Evolutionary conservation across 495 filamentous ascomycete species (phyloP), one percentile per base, ranked within the genome.

Genomic region (Astrothelium macrocarpum): DNA sequence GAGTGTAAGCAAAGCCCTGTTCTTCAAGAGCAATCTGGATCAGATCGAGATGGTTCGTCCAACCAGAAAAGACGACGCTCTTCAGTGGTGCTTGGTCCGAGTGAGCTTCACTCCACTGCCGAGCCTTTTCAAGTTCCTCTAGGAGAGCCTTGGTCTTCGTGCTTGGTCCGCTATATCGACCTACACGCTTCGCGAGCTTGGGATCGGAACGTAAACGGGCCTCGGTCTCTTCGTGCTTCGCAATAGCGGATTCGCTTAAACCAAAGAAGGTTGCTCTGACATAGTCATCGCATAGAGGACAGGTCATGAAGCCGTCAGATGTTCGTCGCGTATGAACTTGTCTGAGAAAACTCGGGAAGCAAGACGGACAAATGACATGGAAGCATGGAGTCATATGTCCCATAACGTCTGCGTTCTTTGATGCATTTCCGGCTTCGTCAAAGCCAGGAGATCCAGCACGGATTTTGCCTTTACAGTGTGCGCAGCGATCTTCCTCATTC

Each of bases 21-120:
- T 85, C 80, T 56, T 85, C 79, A 16, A 98, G 78, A 1, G 94
- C 93, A 59, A 90, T 83, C 70, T 96, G 85, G 67, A 98, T 95
- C 16, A 98, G 82, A 71, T 98, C 93, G 34, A 98, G 84, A 72
- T 97, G 91, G 1, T 88, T 85, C 0, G 93, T 97, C 93, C 94
- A 98, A 32, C 83, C 84, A 1, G 91, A 96, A 72, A 97, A 97
- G 23, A 98, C 84, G 16, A 98, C 93, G 49, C 87, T 71, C 71
- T 95, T 96, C 74, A 90, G 85, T 0, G 91, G 90, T 0, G 78
- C 80, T 62, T 89, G 77, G 39, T 78, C 75, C 1, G 82, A 82
- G 18, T 83, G 75, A 3, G 73, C 71, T 59, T 80, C 72, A 71
- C 85, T 91, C 66, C 87, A 81, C 42, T 77, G 78, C 59, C 83